phyloP scores from a whole-genome alignment of 192 early-diverging fungal species.

The Phlyctochytrium arcticum region DNA sequence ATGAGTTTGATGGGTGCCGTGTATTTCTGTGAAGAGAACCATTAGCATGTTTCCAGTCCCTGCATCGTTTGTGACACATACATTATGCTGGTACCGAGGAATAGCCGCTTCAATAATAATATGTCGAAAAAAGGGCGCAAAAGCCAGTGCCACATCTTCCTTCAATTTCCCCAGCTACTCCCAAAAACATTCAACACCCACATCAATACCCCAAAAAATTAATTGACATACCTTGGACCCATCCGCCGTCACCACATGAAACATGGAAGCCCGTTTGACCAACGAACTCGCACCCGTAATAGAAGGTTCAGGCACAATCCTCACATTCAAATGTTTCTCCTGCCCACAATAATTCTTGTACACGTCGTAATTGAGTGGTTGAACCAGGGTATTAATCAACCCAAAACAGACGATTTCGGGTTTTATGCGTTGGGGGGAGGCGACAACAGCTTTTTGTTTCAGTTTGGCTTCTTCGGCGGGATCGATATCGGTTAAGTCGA shows the following conservation, averaged over 20 bases:
- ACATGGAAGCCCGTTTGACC: neutral
- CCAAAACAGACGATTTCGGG: conserved; percentile 26
- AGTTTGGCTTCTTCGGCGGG: conserved; percentile 15
- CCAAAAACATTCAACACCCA: neutral
- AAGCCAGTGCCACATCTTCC: conserved; percentile 11
- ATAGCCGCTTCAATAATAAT: conserved; percentile 19
- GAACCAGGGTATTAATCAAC: conserved; percentile 3
- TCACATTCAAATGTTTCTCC: conserved; percentile 12
- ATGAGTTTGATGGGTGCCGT: conserved; percentile 16
- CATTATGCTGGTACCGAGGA: conserved; percentile 16
- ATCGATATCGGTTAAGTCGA: conserved; percentile 35
- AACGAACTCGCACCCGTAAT: too few relatives aligned
- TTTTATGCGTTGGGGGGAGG: neutral
- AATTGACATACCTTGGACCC: conserved; percentile 4
- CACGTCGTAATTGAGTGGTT: neutral
- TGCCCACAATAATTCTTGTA: conserved; percentile 14
- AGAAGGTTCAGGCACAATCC: conserved; percentile 8
- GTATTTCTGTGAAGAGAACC: conserved; percentile 10
- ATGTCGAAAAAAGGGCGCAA: conserved; percentile 3
- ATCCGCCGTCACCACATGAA: neutral
- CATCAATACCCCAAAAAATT: neutral
- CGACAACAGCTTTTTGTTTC: conserved; percentile 2
- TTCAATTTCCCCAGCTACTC: conserved; percentile 19
- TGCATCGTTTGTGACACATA: conserved; percentile 6
- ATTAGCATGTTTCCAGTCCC: neutral